phyloP scores from a whole-genome alignment of 805 yeast genomes.

The Myxozyma neglecta region DNA sequence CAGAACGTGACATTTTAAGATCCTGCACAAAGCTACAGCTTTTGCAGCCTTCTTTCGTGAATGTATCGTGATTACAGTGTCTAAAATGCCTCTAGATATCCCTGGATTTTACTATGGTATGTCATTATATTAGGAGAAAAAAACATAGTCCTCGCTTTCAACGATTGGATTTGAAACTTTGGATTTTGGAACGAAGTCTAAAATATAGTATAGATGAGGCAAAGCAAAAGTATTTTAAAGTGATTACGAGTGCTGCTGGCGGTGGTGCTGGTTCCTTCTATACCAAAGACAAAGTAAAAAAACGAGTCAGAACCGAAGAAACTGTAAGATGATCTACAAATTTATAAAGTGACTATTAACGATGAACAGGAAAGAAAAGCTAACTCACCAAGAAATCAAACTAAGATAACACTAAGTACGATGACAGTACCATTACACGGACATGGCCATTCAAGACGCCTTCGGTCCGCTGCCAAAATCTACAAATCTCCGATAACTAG shows the following conservation, averaged over 20 bases:
- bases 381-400: not conserved
- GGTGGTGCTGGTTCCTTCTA: conserved; percentile 33
- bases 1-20: too few species aligned
- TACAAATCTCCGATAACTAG: not conserved
- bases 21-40: too few species aligned
- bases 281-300: conserved; percentile 29
- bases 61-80: not conserved
- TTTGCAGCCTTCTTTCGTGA: too few species aligned
- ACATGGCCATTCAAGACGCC: conserved; percentile 8
- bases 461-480: conserved; percentile 2
- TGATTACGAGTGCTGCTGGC: conserved; percentile 31
- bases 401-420: not conserved
- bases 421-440: conserved; percentile 7
- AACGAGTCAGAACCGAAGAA: conserved; percentile 17
- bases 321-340: not conserved
- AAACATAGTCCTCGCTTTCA: not conserved
- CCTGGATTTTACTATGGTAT: conserved; percentile 30
- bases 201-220: conserved; percentile 20
- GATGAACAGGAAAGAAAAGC: not conserved
- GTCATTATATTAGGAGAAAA: conserved; percentile 4
- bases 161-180: not conserved
- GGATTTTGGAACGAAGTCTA: not conserved
- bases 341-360: not conserved
- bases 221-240: conserved; percentile 35
- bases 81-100: conserved; percentile 10